Evolutionary conservation across 2,329 filamentous ascomycete species (phyloP), one percentile per base, ranked within the genome.

Genomic region (Aureobasidium sp.): DNA sequence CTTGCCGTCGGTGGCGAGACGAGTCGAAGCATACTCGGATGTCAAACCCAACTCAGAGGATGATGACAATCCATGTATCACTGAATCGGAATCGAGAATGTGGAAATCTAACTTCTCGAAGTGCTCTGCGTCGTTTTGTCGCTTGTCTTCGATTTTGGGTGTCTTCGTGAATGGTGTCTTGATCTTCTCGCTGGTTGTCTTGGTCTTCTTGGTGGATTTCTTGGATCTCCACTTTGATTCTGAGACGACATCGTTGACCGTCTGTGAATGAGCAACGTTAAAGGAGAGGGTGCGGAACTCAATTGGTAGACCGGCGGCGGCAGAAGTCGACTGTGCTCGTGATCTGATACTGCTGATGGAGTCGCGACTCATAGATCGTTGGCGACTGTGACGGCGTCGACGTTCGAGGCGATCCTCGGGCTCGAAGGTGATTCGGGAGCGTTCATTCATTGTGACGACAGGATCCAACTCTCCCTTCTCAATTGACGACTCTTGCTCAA

Each of bases 51-150:
- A 48, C 22, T 56, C 44, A 5, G 29, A 41, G 5, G 58, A 53
- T 29, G 44, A 53, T 31, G 22, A 36, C 2, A 68, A 47, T 7
- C 68, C 67, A 11, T 66, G 62, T 41, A 68, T 66, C 1, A 78
- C 75, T 56, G 74, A 72, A 29, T 72, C 70, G 3, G 64, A 60
- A 22, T 68, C 64, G 14, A 77, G 71, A 57, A 73, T 68, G 63
- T 79, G 77, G 55, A 71, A 78, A 37, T 70, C 70, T 39, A 78
- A 68, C 62, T 72, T 73, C 53, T 74, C 67, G 64, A 79, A 78
- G 69, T 78, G 80, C 61, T 81, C 77, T 20, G 41, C 61, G 51
- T 63, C 57, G 12, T 59, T 41, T 17, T 34, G 22, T 45, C 45
- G 55, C n/a, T 62, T 62, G 25, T 62, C 61, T 7, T 62, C 47